phyloP scores from a whole-genome alignment of 139 green algal genomes.

The Chlamydomonas sp. region DNA sequence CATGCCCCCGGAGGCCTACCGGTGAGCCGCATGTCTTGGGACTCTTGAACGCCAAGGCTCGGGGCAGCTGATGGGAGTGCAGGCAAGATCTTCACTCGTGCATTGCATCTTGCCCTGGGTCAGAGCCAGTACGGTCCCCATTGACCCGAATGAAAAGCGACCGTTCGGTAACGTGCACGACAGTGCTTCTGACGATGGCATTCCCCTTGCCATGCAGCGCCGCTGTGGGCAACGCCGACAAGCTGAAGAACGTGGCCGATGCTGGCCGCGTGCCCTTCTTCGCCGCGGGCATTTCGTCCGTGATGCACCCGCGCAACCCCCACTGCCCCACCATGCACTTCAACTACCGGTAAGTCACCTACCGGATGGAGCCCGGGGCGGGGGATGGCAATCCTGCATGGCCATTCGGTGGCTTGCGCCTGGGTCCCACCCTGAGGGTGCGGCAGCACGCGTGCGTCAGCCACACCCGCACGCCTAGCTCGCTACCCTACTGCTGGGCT shows the following conservation, averaged over 20 bases:
- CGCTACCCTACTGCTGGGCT: not conserved
- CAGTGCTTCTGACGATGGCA: not conserved
- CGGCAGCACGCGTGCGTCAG: not conserved
- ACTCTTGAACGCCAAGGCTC: too few relatives aligned
- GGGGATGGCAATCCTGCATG: not conserved
- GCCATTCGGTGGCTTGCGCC: not conserved
- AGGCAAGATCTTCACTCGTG: too few relatives aligned
- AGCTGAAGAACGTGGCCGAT: conserved; percentile 42
- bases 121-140: too few relatives aligned
- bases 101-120: too few relatives aligned
- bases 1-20: conserved; percentile 98
- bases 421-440: not conserved
- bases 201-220: conserved; percentile 56
- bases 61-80: too few relatives aligned
- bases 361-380: too few relatives aligned
- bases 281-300: conserved; percentile 93
- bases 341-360: conserved; percentile 90
- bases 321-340: conserved; percentile 99
- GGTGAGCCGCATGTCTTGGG: conserved; percentile 22
- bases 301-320: conserved; percentile 99
- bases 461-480: not conserved
- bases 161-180: too few relatives aligned
- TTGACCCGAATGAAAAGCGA: too few relatives aligned
- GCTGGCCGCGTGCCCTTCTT: conserved; percentile 96
- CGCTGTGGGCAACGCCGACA: conserved; percentile 69